Evolutionary conservation across 225 moss, liverwort and hornwort species (phyloP).

Genomic region (Neckera pumila): DNA sequence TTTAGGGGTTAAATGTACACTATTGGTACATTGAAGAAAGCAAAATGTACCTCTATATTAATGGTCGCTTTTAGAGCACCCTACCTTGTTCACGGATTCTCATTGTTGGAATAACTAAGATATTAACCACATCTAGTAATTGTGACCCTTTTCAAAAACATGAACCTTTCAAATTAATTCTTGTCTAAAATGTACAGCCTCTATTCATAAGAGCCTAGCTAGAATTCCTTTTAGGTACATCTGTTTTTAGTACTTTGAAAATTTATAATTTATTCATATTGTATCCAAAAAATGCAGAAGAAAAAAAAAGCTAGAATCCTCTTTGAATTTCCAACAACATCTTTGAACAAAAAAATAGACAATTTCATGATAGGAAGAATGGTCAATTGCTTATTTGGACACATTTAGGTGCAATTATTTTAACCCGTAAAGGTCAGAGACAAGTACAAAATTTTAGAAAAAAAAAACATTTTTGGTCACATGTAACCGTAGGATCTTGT

Average conservation of each 20-base stretch:
- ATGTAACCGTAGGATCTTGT: too few relatives aligned
- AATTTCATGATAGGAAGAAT: neutral
- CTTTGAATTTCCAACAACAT: too few relatives aligned
- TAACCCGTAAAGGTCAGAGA: too few relatives aligned
- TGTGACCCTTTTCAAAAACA: neutral
- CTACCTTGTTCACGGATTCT: neutral
- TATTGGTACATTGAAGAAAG: neutral
- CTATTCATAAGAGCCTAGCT: neutral
- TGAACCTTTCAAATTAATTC: neutral
- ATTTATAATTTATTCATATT: too few relatives aligned
- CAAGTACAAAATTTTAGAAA: too few relatives aligned
- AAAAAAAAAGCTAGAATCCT: too few relatives aligned
- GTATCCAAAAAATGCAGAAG: too few relatives aligned
- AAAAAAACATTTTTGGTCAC: too few relatives aligned
- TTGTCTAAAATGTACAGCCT: neutral
- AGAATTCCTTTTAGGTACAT: fast-evolving
- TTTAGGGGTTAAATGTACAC: neutral
- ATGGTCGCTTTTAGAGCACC: neutral
- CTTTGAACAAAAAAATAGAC: too few relatives aligned
- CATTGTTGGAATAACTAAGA: neutral
- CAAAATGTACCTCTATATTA: neutral
- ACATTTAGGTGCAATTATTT: neutral
- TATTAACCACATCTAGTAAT: neutral
- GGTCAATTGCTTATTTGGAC: too few relatives aligned
- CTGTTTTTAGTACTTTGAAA: neutral